Conservation (phyloP, 78 protist genomes). For the Salpingoeca rosetta region DNA sequence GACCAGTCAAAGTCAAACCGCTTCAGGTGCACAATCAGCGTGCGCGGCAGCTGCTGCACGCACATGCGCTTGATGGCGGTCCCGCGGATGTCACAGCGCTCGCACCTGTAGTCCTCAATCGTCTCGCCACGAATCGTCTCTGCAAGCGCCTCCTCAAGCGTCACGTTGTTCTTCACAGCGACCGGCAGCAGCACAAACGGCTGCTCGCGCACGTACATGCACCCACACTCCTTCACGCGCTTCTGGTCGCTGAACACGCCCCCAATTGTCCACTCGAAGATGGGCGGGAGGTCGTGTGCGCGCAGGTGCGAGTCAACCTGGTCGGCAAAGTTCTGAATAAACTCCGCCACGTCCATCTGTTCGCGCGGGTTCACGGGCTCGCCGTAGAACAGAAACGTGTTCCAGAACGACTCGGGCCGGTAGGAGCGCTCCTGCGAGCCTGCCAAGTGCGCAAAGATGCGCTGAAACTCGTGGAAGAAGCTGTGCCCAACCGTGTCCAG, state of each 20-base stretch:
- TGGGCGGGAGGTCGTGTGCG: neutral
- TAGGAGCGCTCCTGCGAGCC: slow-evolving; percentile 54
- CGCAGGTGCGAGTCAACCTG: slow-evolving; percentile 43
- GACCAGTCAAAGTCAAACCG: slow-evolving; percentile 73
- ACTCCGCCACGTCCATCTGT: slow-evolving; percentile 81
- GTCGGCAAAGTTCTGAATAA: slow-evolving; percentile 64
- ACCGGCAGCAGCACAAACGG: slow-evolving; percentile 16
- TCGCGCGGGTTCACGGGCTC: slow-evolving; percentile 42
- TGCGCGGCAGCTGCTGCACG: slow-evolving; percentile 49
- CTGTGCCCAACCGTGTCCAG: too few relatives aligned
- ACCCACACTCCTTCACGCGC: slow-evolving; percentile 8
- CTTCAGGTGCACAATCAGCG: slow-evolving; percentile 64
- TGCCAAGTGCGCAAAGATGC: slow-evolving; percentile 28
- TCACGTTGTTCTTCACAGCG: slow-evolving; percentile 61
- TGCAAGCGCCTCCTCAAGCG: slow-evolving; percentile 52
- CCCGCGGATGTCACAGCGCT: slow-evolving; percentile 28
- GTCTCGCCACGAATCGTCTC: slow-evolving; percentile 65
- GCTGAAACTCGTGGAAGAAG: slow-evolving; percentile 34
- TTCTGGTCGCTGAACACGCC: slow-evolving; percentile 22
- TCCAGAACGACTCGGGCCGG: slow-evolving; percentile 47
- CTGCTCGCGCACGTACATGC: slow-evolving; percentile 5
- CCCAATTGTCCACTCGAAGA: neutral
- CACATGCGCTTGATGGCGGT: slow-evolving; percentile 52
- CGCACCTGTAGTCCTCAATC: slow-evolving; percentile 77
- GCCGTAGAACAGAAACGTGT: slow-evolving; percentile 30